These are phyloP conservation scores for Candida easanensis DNA, from an alignment of 805 yeast genomes.

Conservation along the genomic window DNA sequence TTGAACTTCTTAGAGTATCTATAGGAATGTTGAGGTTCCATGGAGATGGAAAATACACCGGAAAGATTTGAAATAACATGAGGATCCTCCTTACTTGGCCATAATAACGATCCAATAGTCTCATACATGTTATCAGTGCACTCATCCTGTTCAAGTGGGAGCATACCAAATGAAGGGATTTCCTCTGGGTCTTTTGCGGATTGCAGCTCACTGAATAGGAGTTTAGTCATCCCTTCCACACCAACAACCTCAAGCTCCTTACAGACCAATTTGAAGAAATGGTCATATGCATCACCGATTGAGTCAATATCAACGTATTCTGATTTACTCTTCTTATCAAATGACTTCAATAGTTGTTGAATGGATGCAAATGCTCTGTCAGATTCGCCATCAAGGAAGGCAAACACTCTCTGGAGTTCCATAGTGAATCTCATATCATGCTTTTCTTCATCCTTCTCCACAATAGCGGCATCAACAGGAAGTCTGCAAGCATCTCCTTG, in stretches of 20 bases:
- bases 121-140: background rate
- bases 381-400: conserved; percentile 35
- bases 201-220: conserved; percentile 9
- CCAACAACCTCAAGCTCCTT: conserved; percentile 9
- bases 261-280: conserved; percentile 12
- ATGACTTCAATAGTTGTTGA: conserved; percentile 29
- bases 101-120: background rate
- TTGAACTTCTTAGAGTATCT: background rate
- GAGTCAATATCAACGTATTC: conserved; percentile 15
- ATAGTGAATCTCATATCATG: conserved; percentile 28
- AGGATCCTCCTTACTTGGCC: background rate
- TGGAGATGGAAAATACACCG: background rate
- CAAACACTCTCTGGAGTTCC: conserved; percentile 39
- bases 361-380: conserved; percentile 38
- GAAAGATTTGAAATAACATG: background rate
- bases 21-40: background rate
- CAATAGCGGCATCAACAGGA: conserved; percentile 7
- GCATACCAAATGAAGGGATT: background rate
- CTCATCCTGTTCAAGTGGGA: conserved; percentile 3
- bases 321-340: conserved; percentile 25
- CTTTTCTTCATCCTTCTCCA: conserved; percentile 24
- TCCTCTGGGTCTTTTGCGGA: background rate
- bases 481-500: conserved; percentile 23
- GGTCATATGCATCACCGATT: conserved; percentile 22
- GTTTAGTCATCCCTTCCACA: background rate